Evolutionary conservation across 768 basidiomycete genomes (phyloP).

Genomic region (Mrakia blollopis): DNA sequence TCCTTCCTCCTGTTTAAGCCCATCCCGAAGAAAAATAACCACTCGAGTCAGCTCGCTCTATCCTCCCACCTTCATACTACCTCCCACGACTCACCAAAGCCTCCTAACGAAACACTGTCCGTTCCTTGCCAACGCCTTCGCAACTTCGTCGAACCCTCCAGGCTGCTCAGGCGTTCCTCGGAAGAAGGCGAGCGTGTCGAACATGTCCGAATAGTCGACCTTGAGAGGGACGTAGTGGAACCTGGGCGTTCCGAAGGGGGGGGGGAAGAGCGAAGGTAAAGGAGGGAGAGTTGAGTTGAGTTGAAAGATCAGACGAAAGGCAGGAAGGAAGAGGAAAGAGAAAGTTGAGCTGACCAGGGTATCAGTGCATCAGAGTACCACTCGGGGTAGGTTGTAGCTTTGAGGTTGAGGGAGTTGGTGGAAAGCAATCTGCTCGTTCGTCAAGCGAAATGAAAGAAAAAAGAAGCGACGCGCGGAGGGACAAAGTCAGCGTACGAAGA

Average conservation of each 20-base stretch:
- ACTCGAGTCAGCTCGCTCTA: too few relatives aligned
- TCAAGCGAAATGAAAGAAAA: background rate
- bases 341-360: slow-evolving; percentile 5
- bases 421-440: slow-evolving; percentile 44
- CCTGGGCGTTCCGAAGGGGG: background rate
- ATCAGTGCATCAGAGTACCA: slow-evolving; percentile 15
- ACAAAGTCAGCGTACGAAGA: background rate
- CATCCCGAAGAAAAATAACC: too few relatives aligned
- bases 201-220: slow-evolving; percentile 60
- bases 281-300: background rate
- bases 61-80: too few relatives aligned
- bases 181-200: slow-evolving; percentile 62
- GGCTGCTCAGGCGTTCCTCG: slow-evolving; percentile 1
- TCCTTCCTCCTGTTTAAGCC: slow-evolving; percentile 48
- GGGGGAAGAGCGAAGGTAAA: background rate
- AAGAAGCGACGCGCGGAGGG: background rate
- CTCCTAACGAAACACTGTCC: slow-evolving; percentile 56
- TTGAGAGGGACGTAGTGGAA: slow-evolving; percentile 60
- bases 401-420: slow-evolving; percentile 42
- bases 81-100: slow-evolving; percentile 49
- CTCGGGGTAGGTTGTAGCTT: slow-evolving; percentile 39
- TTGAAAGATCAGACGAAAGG: background rate
- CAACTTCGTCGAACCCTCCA: slow-evolving; percentile 57
- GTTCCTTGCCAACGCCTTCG: slow-evolving; percentile 54
- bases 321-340: background rate